Percentiles rank a stretch among this genome's conserved stretches.
Evolutionary conservation across 257 asterid genomes (phyloP).

Genomic region (Jasminum sambac): DNA sequence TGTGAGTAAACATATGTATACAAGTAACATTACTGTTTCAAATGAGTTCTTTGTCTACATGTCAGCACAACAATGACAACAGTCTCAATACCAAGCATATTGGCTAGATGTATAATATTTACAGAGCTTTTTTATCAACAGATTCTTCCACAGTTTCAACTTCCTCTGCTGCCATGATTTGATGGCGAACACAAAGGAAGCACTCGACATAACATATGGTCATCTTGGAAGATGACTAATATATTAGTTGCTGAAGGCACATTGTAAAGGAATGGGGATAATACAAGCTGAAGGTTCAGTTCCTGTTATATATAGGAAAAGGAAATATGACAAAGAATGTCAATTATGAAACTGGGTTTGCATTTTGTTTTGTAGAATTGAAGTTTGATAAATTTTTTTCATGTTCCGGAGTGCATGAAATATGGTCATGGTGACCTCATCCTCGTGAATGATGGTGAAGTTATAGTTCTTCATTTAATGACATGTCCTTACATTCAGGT

Average conservation of each 20-base stretch:
- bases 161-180: slow-evolving; percentile 16
- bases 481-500: background rate
- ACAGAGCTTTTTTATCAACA: slow-evolving; percentile 10
- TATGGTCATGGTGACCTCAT: background rate
- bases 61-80: background rate
- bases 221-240: slow-evolving; percentile 22
- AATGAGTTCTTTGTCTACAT: background rate
- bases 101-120: slow-evolving; percentile 5
- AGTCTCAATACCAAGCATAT: background rate
- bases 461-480: background rate
- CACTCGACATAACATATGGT: background rate
- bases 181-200: slow-evolving; percentile 18
- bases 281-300: slow-evolving; percentile 34
- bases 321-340: slow-evolving; percentile 30
- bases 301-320: slow-evolving; percentile 39
- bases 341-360: slow-evolving; percentile 27
- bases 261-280: slow-evolving; percentile 51
- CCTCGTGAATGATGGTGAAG: background rate
- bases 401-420: slow-evolving; percentile 15
- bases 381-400: slow-evolving; percentile 29
- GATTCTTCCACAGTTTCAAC: slow-evolving; percentile 24
- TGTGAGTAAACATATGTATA: too few species aligned
- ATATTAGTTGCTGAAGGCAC: slow-evolving; percentile 51
- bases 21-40: background rate
- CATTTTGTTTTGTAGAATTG: slow-evolving; percentile 30